phyloP scores from a whole-genome alignment of 1,284 basidiomycete genomes.

The Singerocomus rubriflavus region DNA sequence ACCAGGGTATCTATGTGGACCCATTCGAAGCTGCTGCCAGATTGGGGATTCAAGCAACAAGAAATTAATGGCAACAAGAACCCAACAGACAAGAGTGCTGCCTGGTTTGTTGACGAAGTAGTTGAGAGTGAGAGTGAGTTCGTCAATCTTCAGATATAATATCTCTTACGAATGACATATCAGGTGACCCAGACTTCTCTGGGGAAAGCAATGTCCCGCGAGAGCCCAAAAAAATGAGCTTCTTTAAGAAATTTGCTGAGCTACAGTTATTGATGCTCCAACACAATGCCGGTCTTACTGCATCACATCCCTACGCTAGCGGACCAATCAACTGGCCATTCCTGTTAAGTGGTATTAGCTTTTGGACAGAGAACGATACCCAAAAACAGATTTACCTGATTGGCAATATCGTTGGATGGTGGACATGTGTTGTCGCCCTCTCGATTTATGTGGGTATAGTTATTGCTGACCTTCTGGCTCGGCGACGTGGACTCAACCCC shows the following conservation, averaged over 20 bases:
- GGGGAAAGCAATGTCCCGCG: slow-evolving; percentile 45
- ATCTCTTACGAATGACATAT: neutral
- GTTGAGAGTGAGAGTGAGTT: slow-evolving; percentile 66
- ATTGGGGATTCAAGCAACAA: slow-evolving; percentile 97
- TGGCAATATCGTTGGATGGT: slow-evolving; percentile 95
- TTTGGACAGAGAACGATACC: slow-evolving; percentile 88
- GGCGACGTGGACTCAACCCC: slow-evolving; percentile 81
- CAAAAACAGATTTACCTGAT: slow-evolving; percentile 96
- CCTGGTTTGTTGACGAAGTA: slow-evolving; percentile 90
- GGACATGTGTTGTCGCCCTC: slow-evolving; percentile 83
- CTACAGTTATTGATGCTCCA: slow-evolving; percentile 95
- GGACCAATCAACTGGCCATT: slow-evolving; percentile 98
- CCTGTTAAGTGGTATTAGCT: slow-evolving; percentile 91
- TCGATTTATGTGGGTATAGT: slow-evolving; percentile 89
- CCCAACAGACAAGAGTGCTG: slow-evolving; percentile 73
- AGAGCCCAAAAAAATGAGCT: slow-evolving; percentile 78
- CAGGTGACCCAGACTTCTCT: slow-evolving; percentile 17
- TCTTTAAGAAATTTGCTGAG: slow-evolving; percentile 94
- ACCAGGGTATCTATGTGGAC: slow-evolving; percentile 97
- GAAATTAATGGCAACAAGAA: slow-evolving; percentile 99
- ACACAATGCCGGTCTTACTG: slow-evolving; percentile 95
- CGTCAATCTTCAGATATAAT: neutral
- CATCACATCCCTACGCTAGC: slow-evolving; percentile 94
- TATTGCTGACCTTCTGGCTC: slow-evolving; percentile 84
- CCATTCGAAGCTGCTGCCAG: slow-evolving; percentile 79